Base-by-base conservation (phyloP, 176 grass and related monocot species). In the Oryza meridionalis region DNA sequence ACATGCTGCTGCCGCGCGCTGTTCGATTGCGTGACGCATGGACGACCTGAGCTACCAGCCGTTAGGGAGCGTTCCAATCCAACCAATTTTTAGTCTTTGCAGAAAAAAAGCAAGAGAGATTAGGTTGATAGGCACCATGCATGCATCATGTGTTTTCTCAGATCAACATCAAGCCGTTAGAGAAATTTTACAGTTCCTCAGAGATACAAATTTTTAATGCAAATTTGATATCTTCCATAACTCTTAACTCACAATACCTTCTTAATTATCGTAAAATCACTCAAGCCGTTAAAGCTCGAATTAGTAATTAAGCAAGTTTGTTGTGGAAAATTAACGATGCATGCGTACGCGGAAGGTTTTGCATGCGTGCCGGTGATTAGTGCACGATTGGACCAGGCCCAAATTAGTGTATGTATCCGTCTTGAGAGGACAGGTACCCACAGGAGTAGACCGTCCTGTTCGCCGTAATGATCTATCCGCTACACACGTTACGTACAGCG, bases 141-240 rank as follows among this genome's bases (percentile, higher is more conserved):
- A 76, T 32, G 76, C 61, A 44, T 3, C 24, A 26, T 31, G 61
- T 61, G 38, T 78, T 78, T 78, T 26, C n/a, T 46, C 38, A n/a
- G 59, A 78, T 43, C n/a, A 65, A 7, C 63, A 0, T 44, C 64
- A 8, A 35, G 64, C 42, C 9, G 63, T 45, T 14, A 69, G 4
- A 37, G 35, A 37, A 37, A 37, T 37, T 37, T 37, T 37, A 37
- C 35, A 6, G 35, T 31, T 31, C 29, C 29, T 31, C 29, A 3
- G 29, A 31, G 29, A 31, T 31, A 31, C 29, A 31, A 31, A 31
- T 31, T 31, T 31, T 31, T 31, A 31, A 31, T 31, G 29, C 29
- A 31, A 31, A 31, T 31, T 31, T 31, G 29, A 31, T 31, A 31
- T 31, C 29, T 31, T 31, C 29, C 29, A 31, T 31, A 31, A 31